Evolutionary conservation across 1,284 basidiomycete genomes (phyloP), one percentile per base, ranked within the genome.

Genomic region (Ceratobasidium sp.): DNA sequence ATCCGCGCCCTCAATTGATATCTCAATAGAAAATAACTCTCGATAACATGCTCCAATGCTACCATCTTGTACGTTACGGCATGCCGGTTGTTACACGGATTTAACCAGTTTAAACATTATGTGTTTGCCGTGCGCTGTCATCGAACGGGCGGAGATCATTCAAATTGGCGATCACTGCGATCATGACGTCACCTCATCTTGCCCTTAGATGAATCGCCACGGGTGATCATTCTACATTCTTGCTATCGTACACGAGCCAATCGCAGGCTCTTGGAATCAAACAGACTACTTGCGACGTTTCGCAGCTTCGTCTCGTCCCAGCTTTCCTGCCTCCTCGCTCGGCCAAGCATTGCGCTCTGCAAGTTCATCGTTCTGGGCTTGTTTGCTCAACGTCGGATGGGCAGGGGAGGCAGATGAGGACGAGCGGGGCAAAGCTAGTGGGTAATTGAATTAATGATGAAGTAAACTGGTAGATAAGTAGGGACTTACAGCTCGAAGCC

Each of bases 341-440:
- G 76, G 76, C 76, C 76, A 73, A 2, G 47, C 49, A 37, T 77
- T 77, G 26, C 68, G 60, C 8, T 73, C 69, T 2, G 68, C 56
- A 8, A 77, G 67, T 10, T 77, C 67, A 15, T 68, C 76, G 17
- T 45, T 42, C n/a, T 39, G 35, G 1, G 73, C 73, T 39, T 75
- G 58, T 54, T 65, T 64, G 23, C 33, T 56, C 15, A 33, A 28
- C n/a, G 60, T 75, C 15, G 61, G 73, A 26, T 75, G 73, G 23
- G 61, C 58, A 17, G 73, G 73, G 20, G 45, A 53, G 4, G 45
- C 45, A 13, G 73, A 75, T 13, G 73, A 60, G 3, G 73, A 75
- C 1, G 73, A 75, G 17, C 0, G 61, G 42, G 73, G 61, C 2
- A 75, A 35, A 17, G 60, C 73, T 75, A n/a, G 7, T 5, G n/a